A percentile compares a stretch with the other conserved stretches of the same genome.
Conservation (phyloP, 2,329 filamentous ascomycete genomes). For the Cercospora brassicicola region DNA sequence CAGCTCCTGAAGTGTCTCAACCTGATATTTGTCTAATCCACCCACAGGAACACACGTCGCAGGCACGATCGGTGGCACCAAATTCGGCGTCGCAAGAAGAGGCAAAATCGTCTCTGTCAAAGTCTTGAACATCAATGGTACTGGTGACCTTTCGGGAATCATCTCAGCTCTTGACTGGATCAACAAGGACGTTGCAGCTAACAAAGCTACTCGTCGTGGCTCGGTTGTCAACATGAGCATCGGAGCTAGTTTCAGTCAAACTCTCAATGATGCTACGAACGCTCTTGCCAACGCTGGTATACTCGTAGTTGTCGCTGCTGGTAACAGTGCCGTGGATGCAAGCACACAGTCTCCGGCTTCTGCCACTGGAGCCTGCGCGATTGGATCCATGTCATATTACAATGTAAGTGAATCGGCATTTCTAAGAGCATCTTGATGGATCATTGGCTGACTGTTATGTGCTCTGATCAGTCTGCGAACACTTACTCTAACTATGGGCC, state of each 20-base stretch:
- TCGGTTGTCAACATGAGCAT: slow-evolving; percentile 42
- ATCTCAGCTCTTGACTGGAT: slow-evolving; percentile 51
- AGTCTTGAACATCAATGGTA: slow-evolving; percentile 47
- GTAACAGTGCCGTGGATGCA: slow-evolving; percentile 38
- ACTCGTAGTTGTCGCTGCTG: slow-evolving; percentile 42
- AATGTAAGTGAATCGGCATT: slow-evolving; percentile 23
- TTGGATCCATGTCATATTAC: slow-evolving; percentile 38
- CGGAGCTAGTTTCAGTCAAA: slow-evolving; percentile 38
- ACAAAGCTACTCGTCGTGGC: slow-evolving; percentile 52
- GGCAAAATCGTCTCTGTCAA: slow-evolving; percentile 52
- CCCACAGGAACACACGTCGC: slow-evolving; percentile 52
- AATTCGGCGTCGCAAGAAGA: slow-evolving; percentile 56
- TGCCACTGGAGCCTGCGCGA: slow-evolving; percentile 38
- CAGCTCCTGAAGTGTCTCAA: background rate
- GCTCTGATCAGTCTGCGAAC: slow-evolving; percentile 24
- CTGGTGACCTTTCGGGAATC: slow-evolving; percentile 46
- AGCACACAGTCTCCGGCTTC: slow-evolving; percentile 37
- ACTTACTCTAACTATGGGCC: slow-evolving; percentile 43
- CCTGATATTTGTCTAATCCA: background rate
- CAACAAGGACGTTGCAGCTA: slow-evolving; percentile 60
- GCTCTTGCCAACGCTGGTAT: slow-evolving; percentile 41
- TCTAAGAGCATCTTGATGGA: background rate
- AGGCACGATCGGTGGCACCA: slow-evolving; percentile 69
- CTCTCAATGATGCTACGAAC: slow-evolving; percentile 33
- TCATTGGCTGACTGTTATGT: background rate